Evolutionary conservation across 2,329 filamentous ascomycete genomes (phyloP), one percentile per base, ranked within the genome.

Genomic region (Magnaporthiopsis incrustans): DNA sequence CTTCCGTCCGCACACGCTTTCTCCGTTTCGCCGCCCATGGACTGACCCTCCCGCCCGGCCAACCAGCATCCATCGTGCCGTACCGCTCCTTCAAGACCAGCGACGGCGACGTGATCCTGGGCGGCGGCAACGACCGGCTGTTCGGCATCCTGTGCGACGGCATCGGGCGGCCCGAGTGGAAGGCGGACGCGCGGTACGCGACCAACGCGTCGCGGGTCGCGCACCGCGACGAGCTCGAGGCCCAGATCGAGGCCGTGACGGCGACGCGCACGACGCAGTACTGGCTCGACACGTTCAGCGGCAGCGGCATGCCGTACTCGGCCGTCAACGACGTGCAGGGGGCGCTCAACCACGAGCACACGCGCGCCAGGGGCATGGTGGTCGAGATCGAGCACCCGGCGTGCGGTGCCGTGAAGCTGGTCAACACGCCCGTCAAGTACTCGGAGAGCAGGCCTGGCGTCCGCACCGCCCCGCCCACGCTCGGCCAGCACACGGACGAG

Each of bases 361-460:
- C 92, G 77, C 80, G 77, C 78, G 93, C 93, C 27, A 85, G 95
- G 65, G 84, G 88, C 66, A 99, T 99, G 95, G 89, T 99, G 1
- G 85, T 91, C 18, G 89, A 97, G 72, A 80, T 97, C 59, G 85
- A 97, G 0, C 95, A 99, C 73, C 85, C 85, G 6, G 80, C 82
- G 10, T 98, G 94, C 74, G 95, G 95, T 0, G 84, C 88, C 0
- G 89, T 99, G 67, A 93, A 92, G 76, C 79, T 99, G 72, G 89
- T 99, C 63, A 97, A 96, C 71, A 96, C 92, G 0, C 95, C 95
- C 0, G 88, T 99, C 65, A 99, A 99, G 75, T 96, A 92, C 75
- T 97, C 92, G 6, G 87, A 93, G 69, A 90, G 89, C 32, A 87
- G 84, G 69, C 92, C 93, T 0, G 84, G 86, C 4, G 86, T 96